Conservation (phyloP, 2,329 filamentous ascomycete species). For the Cordyceps militaris region DNA sequence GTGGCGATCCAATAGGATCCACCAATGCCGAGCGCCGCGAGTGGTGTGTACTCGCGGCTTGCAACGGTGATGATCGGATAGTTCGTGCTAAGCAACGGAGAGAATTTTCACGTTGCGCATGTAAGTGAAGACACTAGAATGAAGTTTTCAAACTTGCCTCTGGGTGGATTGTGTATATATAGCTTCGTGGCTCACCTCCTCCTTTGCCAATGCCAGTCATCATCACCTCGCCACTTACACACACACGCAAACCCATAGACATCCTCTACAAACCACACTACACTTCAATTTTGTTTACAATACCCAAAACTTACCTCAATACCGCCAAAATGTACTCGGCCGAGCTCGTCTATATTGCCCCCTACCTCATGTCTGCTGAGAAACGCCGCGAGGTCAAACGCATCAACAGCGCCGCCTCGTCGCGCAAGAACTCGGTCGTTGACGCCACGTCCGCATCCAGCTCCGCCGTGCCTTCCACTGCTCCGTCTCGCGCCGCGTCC, state of each 20-base stretch:
- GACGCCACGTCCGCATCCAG: not conserved
- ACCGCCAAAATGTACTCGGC: conserved; percentile 9
- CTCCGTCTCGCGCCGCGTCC: not conserved
- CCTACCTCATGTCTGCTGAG: conserved; percentile 11
- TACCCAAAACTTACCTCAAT: not conserved
- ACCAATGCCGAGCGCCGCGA: not conserved
- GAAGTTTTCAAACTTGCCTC: not conserved
- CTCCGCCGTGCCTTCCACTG: not conserved
- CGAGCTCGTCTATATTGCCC: conserved; percentile 12
- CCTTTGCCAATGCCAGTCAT: not conserved
- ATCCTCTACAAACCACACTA: not conserved
- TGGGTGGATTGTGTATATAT: conserved; percentile 10
- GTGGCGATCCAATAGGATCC: not conserved
- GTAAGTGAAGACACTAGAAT: not conserved
- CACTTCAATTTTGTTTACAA: not conserved
- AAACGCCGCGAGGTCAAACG: conserved; percentile 1
- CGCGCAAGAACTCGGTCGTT: conserved; percentile 10
- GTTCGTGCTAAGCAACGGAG: not conserved
- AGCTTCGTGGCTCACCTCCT: not conserved
- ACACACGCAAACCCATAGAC: not conserved
- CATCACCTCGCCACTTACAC: conserved; percentile 11
- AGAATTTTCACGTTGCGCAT: not conserved
- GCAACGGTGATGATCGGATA: conserved; percentile 11
- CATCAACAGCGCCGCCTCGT: conserved; percentile 12
- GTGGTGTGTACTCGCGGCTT: conserved; percentile 5